Conservation (phyloP, 2,329 filamentous ascomycete species). For the Aspergillus quadricinctus region DNA sequence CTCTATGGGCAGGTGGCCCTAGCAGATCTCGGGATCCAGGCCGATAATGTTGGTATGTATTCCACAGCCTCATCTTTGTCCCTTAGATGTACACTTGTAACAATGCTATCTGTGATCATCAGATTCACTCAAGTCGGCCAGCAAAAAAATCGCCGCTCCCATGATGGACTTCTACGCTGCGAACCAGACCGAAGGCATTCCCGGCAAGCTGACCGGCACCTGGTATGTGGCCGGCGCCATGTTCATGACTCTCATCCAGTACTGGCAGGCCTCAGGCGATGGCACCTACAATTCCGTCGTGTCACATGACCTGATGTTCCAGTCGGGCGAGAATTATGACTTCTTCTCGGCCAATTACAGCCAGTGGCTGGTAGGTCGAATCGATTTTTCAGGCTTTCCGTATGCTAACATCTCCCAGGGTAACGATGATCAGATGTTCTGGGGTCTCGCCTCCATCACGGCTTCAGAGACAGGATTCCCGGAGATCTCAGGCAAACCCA, state of each 20-base stretch:
- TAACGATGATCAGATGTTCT: background rate
- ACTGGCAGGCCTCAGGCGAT: conserved; percentile 64
- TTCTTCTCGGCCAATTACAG: conserved; percentile 28
- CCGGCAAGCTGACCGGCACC: conserved; percentile 61
- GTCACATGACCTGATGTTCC: conserved; percentile 32
- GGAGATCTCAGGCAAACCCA: background rate
- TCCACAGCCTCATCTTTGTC: background rate
- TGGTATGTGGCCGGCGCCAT: conserved; percentile 68
- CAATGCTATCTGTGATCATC: background rate
- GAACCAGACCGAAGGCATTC: conserved; percentile 44
- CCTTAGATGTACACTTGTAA: background rate
- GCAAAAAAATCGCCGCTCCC: conserved; percentile 39
- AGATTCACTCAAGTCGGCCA: conserved; percentile 38
- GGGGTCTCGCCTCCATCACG: background rate
- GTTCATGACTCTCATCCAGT: conserved; percentile 65
- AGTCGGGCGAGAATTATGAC: conserved; percentile 24
- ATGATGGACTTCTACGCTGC: conserved; percentile 50
- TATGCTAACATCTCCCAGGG: background rate
- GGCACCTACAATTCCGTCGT: conserved; percentile 56
- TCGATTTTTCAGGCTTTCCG: too few relatives aligned
- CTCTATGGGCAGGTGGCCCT: background rate
- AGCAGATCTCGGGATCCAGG: background rate
- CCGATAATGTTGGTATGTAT: conserved; percentile 11
- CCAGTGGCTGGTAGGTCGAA: conserved; percentile 11
- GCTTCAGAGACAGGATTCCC: background rate